Conservation (phyloP, 371 early-diverging fungal genomes). For the Globomyces sp. region DNA sequence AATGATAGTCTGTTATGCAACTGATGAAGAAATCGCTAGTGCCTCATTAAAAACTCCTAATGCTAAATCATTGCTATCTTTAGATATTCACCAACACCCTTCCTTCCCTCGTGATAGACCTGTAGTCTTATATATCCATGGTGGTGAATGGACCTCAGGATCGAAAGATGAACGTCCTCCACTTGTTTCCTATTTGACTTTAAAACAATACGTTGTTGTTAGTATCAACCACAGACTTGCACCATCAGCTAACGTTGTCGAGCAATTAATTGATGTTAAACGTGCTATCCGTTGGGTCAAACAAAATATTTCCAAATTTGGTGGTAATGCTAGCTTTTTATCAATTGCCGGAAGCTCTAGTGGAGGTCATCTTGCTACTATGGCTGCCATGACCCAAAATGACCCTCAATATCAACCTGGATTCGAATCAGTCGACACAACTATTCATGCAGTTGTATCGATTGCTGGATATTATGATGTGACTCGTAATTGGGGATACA, state of each 20-base stretch:
- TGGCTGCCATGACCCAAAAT: slow-evolving; percentile 65
- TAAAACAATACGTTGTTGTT: slow-evolving; percentile 60
- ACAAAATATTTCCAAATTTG: slow-evolving; percentile 57
- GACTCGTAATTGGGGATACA: slow-evolving; percentile 31
- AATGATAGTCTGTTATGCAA: slow-evolving; percentile 43
- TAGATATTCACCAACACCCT: slow-evolving; percentile 47
- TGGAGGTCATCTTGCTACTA: slow-evolving; percentile 67
- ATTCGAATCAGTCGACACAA: slow-evolving; percentile 67
- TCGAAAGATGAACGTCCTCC: slow-evolving; percentile 55
- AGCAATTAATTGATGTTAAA: slow-evolving; percentile 69
- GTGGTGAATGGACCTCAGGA: slow-evolving; percentile 60
- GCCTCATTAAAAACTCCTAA: slow-evolving; percentile 35
- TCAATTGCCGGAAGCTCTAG: slow-evolving; percentile 67
- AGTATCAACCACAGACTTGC: slow-evolving; percentile 65
- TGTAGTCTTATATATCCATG: slow-evolving; percentile 62
- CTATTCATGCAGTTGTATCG: slow-evolving; percentile 46
- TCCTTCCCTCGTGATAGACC: slow-evolving; percentile 43
- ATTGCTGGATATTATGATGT: slow-evolving; percentile 30
- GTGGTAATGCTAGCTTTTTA: slow-evolving; percentile 69
- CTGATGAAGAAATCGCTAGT: slow-evolving; percentile 49
- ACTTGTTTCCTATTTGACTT: slow-evolving; percentile 29
- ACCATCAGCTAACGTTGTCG: slow-evolving; percentile 56
- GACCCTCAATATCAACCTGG: slow-evolving; percentile 64
- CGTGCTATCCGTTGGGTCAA: slow-evolving; percentile 72
- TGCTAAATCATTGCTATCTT: slow-evolving; percentile 43